Percentiles rank a stretch among this genome's conserved stretches.
phyloP scores from a whole-genome alignment of 108 stramenopile genomes.

The Nannochloropsis gaditana region DNA sequence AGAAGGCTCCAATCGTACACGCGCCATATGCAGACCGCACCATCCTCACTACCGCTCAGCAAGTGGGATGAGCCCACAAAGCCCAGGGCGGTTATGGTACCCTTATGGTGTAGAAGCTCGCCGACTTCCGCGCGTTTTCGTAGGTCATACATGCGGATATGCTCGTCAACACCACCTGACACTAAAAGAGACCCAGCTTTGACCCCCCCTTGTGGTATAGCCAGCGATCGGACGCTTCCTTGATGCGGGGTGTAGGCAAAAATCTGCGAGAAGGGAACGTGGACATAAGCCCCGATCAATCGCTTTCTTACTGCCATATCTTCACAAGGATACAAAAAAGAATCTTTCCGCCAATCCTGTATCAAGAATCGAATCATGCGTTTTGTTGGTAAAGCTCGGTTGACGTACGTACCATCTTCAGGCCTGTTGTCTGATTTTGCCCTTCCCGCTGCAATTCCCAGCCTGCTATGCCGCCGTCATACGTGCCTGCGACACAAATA shows the following conservation, averaged over 20 bases:
- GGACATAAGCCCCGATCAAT: background rate
- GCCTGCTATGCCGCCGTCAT: background rate
- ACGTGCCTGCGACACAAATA: background rate
- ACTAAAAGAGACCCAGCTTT: slow-evolving; percentile 39
- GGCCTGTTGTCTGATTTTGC: background rate
- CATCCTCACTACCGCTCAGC: slow-evolving; percentile 51
- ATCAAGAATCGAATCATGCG: background rate
- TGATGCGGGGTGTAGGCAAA: background rate
- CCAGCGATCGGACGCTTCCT: slow-evolving; percentile 4
- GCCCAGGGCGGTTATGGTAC: slow-evolving; percentile 48
- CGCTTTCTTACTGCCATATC: too few relatives aligned
- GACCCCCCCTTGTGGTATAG: slow-evolving; percentile 21
- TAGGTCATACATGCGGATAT: slow-evolving; percentile 42
- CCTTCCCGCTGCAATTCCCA: background rate
- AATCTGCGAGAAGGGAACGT: background rate
- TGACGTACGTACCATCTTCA: background rate
- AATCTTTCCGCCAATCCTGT: background rate
- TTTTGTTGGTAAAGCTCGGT: background rate
- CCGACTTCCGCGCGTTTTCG: slow-evolving; percentile 34
- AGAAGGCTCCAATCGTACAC: slow-evolving; percentile 50
- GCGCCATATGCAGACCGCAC: slow-evolving; percentile 52
- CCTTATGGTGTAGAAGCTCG: slow-evolving; percentile 49
- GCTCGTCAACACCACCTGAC: slow-evolving; percentile 46
- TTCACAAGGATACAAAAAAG: too few relatives aligned
- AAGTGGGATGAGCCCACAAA: slow-evolving; percentile 51